Base-by-base conservation (phyloP, 2,329 filamentous ascomycete genomes). In the Eutypella sp. region DNA sequence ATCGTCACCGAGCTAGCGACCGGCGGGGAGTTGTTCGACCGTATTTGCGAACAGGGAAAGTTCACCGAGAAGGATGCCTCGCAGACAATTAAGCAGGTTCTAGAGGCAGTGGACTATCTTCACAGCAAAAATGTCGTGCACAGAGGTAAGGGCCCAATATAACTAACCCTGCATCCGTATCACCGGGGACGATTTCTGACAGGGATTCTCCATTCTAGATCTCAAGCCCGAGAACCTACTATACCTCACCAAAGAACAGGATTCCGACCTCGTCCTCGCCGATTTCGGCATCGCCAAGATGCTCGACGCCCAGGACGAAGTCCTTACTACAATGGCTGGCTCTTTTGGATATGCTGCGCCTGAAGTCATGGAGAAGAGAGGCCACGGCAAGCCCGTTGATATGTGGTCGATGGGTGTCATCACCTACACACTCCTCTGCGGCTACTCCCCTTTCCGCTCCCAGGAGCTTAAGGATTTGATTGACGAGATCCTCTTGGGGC, bases 361-460 rank as follows among this genome's bases (percentile, higher is more conserved):
- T 8, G 93, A 99, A 67, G 91, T 99, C 48, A 99, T 99, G 93
- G 77, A 96, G 54, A 96, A 96, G 76, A 84, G 89, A 63, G 93
- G 93, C 18, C 95, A 99, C 66, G 93, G 93, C 65, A 99, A 97
- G 70, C 89, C 93, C 4, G 93, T 97, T 27, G 93, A 99, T 65
- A 96, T 99, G 89, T 99, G 93, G 93, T 97, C 93, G 3, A 79
- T 99, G 70, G 93, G 93, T 51, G 93, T 99, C 61, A 99, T 99
- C 61, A 97, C 93, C 36, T 99, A 99, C 71, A 99, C 93, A 15
- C 78, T 99, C 23, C 86, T 99, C 42, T 99, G 95, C 65, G 93
- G 93, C 57, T 99, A 99, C 74, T 96, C 92, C 38, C 93, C 93
- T 18, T 99, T 99, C 80, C 85, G 93, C 56, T 93, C 90, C 51